Conservation (phyloP, 352 stramenopile species). For the Elongisporangium undulatum region DNA sequence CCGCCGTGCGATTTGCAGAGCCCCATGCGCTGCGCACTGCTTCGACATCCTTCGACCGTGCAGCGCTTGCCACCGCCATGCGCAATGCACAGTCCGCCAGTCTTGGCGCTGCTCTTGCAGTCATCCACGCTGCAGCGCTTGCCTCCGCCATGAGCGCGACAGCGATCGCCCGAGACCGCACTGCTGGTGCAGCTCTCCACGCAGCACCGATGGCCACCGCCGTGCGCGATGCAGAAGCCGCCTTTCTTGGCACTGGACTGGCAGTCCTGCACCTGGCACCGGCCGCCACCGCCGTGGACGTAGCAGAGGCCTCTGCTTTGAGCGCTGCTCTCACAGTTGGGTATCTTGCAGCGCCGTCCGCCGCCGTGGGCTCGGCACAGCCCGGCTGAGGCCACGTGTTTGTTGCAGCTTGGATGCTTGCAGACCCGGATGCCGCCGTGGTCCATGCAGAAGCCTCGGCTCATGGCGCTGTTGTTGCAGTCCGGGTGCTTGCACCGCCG, state of each 20-base stretch:
- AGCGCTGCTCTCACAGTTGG: slow-evolving; percentile 67
- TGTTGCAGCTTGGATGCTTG: slow-evolving; percentile 53
- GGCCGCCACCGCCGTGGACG: slow-evolving; percentile 74
- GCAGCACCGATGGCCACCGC: slow-evolving; percentile 78
- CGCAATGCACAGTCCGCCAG: slow-evolving; percentile 76
- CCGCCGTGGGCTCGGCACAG: slow-evolving; percentile 81
- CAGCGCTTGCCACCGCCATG: slow-evolving; percentile 83
- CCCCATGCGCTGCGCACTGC: slow-evolving; percentile 76
- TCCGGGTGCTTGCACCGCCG: slow-evolving; percentile 35
- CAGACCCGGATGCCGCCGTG: slow-evolving; percentile 76
- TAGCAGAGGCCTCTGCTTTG: slow-evolving; percentile 83
- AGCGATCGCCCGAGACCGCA: slow-evolving; percentile 75
- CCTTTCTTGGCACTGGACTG: slow-evolving; percentile 84
- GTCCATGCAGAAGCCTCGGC: slow-evolving; percentile 54
- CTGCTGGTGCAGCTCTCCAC: slow-evolving; percentile 68
- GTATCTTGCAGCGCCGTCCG: slow-evolving; percentile 75
- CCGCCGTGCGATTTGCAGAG: slow-evolving; percentile 85
- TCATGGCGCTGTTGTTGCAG: slow-evolving; percentile 51
- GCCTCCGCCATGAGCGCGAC: slow-evolving; percentile 73
- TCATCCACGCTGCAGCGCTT: slow-evolving; percentile 66
- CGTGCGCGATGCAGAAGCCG: slow-evolving; percentile 79
- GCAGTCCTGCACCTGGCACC: slow-evolving; percentile 67
- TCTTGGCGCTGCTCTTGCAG: slow-evolving; percentile 81
- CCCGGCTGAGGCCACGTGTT: slow-evolving; percentile 73
- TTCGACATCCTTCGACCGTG: slow-evolving; percentile 62